Evolutionary conservation across 73 alveolate species (phyloP).

Genomic region (Paraurostyla sp.): DNA sequence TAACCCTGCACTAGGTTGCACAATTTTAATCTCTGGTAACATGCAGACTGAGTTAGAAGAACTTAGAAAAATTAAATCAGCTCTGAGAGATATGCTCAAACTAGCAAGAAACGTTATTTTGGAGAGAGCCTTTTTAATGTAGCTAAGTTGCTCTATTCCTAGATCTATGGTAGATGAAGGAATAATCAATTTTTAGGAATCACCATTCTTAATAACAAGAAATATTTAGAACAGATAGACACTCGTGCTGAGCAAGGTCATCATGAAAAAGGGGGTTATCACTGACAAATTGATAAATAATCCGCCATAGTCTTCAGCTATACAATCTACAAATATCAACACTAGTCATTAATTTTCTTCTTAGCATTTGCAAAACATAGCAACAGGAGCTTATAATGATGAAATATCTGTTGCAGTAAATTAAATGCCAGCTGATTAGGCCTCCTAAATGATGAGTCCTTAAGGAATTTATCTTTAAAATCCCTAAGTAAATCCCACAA

Average conservation of each 20-base stretch:
- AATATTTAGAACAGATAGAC: slow-evolving; percentile 49
- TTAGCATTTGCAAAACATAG: not conserved
- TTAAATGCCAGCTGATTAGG: not conserved
- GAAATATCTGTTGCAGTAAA: not conserved
- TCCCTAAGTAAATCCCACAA: not conserved
- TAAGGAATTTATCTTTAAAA: not conserved
- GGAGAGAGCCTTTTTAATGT: slow-evolving; percentile 56
- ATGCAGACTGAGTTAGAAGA: slow-evolving; percentile 1
- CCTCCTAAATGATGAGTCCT: slow-evolving; percentile 12
- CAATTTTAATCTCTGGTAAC: slow-evolving; percentile 70
- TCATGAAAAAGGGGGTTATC: slow-evolving; percentile 30
- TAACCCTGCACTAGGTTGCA: slow-evolving; percentile 73
- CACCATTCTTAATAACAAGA: slow-evolving; percentile 45
- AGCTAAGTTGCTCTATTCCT: slow-evolving; percentile 31
- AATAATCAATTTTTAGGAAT: not conserved
- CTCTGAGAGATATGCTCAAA: slow-evolving; percentile 47
- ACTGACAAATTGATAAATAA: slow-evolving; percentile 7
- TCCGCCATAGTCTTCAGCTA: not conserved
- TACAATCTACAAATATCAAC: not conserved
- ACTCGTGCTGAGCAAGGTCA: slow-evolving; percentile 41
- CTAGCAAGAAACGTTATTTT: slow-evolving; percentile 63
- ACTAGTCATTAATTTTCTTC: slow-evolving; percentile 15
- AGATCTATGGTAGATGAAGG: slow-evolving; percentile 32
- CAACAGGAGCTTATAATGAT: not conserved
- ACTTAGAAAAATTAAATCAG: slow-evolving; percentile 35